A percentile compares a stretch with the other conserved stretches of the same genome.
Evolutionary conservation across 2,329 filamentous ascomycete genomes (phyloP).

Genomic region (Neophaeococcomyces aloes): DNA sequence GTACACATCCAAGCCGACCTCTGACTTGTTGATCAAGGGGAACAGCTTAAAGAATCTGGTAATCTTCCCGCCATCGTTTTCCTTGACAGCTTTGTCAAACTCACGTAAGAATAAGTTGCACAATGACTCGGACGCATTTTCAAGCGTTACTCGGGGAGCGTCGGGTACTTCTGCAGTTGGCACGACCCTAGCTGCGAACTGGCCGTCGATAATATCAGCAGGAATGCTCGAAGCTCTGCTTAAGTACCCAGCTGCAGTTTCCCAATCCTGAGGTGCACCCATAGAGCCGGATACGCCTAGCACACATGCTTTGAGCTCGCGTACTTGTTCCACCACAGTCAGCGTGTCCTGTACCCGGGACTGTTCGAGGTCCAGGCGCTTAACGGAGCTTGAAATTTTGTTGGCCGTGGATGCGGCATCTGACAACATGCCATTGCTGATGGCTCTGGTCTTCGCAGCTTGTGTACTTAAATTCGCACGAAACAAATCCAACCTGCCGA

Average conservation of each 20-base stretch:
- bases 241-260: slow-evolving; percentile 85
- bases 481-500: slow-evolving; percentile 77
- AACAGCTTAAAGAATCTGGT: slow-evolving; percentile 98
- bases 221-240: slow-evolving; percentile 73
- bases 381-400: slow-evolving; percentile 76
- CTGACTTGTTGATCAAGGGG: slow-evolving; percentile 77
- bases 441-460: slow-evolving; percentile 66
- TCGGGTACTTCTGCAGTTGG: slow-evolving; percentile 94
- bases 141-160: slow-evolving; percentile 72
- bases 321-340: slow-evolving; percentile 86
- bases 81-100: slow-evolving; percentile 82
- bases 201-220: slow-evolving; percentile 64
- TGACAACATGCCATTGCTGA: slow-evolving; percentile 85
- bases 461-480: slow-evolving; percentile 82
- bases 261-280: slow-evolving; percentile 98
- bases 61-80: slow-evolving; percentile 78
- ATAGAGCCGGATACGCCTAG: slow-evolving; percentile 90
- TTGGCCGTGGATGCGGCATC: slow-evolving; percentile 75
- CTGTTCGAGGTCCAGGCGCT: slow-evolving; percentile 81
- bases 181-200: slow-evolving; percentile 84
- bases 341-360: slow-evolving; percentile 81
- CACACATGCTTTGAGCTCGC: slow-evolving; percentile 92
- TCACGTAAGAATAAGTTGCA: slow-evolving; percentile 86
- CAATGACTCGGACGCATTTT: slow-evolving; percentile 77
- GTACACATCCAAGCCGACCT: slow-evolving; percentile 88